Base-by-base conservation (phyloP, 2,329 filamentous ascomycete genomes). In the Eutypa lata region DNA sequence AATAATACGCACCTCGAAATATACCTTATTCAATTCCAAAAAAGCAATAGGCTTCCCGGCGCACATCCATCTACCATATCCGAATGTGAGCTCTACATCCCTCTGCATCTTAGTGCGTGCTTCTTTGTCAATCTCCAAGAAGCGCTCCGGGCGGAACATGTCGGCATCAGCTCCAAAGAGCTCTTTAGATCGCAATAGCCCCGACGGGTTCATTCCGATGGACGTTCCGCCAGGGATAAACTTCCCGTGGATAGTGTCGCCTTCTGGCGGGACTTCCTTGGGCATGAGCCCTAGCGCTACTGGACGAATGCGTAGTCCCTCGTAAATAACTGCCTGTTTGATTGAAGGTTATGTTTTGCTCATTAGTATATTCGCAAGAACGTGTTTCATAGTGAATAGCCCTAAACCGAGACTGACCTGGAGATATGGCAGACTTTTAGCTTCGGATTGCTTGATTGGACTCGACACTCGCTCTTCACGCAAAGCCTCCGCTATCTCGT, bases 401-500 rank as follows among this genome's bases (percentile, higher is more conserved):
- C 31, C 14, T 35, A 16, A 14, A 6, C n/a, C 6, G 13, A 18
- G 7, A 38, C 35, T 18, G 33, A 50, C 49, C 44, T 52, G 62
- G 2, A 75, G 58, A 42, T 70, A 73, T 0, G 68, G 68, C 3
- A 71, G 50, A 31, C 58, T 59, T 42, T 61, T 60, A 6, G 66
- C 66, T 48, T 67, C 60, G 7, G 35, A 4, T 57, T 52, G 28
- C 62, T 57, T 16, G 55, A 59, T 63, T 18, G 55, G 57, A n/a
- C 31, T 53, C 50, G 31, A 73, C 68, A 3, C 61, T 59, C 16
- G 64, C 63, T 46, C 74, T 65, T 52, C 49, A n/a, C 33, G 31
- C 7, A 60, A 18, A 0, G 70, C 71, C 16, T 59, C 59, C 33
- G 73, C 67, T 44, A 79, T 73, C 58, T 81, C 77, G 0, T 58